phyloP scores from a whole-genome alignment of 2,329 filamentous ascomycete genomes.

The Coniochaeta hoffmannii region DNA sequence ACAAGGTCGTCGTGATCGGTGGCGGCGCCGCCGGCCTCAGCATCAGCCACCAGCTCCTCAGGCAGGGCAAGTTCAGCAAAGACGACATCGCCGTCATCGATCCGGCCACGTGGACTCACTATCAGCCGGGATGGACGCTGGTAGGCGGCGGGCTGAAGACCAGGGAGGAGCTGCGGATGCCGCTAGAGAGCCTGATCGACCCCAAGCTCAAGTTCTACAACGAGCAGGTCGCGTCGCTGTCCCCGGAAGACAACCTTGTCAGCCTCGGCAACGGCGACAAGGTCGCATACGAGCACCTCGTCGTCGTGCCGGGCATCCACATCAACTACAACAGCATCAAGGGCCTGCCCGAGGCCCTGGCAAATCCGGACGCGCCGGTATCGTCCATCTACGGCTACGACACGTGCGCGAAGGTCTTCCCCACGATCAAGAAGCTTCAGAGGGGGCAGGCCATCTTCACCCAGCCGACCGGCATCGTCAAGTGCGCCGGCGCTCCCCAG shows the following conservation, averaged over 20 bases:
- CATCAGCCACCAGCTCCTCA: conserved; percentile 61
- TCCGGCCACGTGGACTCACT: conserved; percentile 56
- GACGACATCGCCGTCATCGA: conserved; percentile 60
- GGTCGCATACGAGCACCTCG: conserved; percentile 55
- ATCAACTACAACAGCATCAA: conserved; percentile 44
- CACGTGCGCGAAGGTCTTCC: conserved; percentile 44
- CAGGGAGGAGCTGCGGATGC: conserved; percentile 48
- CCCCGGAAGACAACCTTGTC: conserved; percentile 48
- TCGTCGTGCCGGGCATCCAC: conserved; percentile 52
- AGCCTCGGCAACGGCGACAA: conserved; percentile 47
- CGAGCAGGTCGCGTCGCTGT: conserved; percentile 38
- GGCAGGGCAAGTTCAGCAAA: conserved; percentile 44
- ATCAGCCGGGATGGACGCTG: conserved; percentile 64
- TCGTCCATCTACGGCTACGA: conserved; percentile 53
- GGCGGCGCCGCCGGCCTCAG: conserved; percentile 58
- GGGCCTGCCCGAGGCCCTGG: conserved; percentile 49
- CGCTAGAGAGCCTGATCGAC: conserved; percentile 44
- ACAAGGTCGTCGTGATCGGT: conserved; percentile 61
- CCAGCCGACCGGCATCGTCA: conserved; percentile 49
- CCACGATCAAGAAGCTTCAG: conserved; percentile 36
- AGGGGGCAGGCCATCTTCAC: conserved; percentile 51
- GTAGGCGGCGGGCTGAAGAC: conserved; percentile 60
- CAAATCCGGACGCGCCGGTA: conserved; percentile 36
- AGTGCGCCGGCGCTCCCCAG: conserved; percentile 55
- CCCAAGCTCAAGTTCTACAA: conserved; percentile 56